phyloP scores from a whole-genome alignment of 805 yeast genomes.

The Crinitomyces ghanaensis region DNA sequence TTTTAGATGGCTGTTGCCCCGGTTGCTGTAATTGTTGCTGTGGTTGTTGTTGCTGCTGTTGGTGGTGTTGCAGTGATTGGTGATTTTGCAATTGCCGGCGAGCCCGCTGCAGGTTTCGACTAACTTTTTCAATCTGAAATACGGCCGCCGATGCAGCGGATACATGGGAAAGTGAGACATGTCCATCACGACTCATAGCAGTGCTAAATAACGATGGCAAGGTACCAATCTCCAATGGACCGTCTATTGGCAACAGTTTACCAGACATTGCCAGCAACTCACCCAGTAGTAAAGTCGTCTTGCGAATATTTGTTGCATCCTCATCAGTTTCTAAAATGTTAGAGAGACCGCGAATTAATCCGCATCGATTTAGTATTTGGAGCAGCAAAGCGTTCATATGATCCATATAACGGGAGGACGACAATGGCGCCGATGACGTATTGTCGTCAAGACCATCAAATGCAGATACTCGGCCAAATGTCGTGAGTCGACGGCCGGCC shows the following conservation, averaged over 20 bases:
- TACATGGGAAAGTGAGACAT: no score
- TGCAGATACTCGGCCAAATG: conserved; percentile 19
- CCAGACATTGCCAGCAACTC: conserved; percentile 48
- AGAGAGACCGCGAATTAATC: conserved; percentile 39
- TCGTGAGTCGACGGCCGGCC: conserved; percentile 21
- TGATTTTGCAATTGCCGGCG: no score
- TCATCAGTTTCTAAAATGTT: conserved; percentile 31
- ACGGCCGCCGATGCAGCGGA: conserved; percentile 28
- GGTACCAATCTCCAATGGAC: conserved; percentile 20
- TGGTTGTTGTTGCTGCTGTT: background rate
- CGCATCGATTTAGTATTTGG: conserved; percentile 43
- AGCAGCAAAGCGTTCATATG: conserved; percentile 60
- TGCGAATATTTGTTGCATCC: conserved; percentile 38
- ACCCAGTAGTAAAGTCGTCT: conserved; percentile 53
- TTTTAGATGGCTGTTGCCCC: conserved; percentile 11
- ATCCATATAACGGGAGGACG: conserved; percentile 26
- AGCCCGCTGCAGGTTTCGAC: conserved; percentile 17
- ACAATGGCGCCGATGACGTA: no score
- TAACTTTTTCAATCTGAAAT: conserved; percentile 35
- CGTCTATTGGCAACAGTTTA: conserved; percentile 41
- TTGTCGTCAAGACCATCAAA: conserved; percentile 20
- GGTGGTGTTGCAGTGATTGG: conserved; percentile 1
- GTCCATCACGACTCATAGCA: conserved; percentile 16
- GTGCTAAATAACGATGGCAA: conserved; percentile 19
- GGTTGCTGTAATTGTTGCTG: background rate